Percentiles rank a stretch among this genome's conserved stretches.
Evolutionary conservation across 805 yeast genomes (phyloP).

Genomic region (Kazachstania taianensis): DNA sequence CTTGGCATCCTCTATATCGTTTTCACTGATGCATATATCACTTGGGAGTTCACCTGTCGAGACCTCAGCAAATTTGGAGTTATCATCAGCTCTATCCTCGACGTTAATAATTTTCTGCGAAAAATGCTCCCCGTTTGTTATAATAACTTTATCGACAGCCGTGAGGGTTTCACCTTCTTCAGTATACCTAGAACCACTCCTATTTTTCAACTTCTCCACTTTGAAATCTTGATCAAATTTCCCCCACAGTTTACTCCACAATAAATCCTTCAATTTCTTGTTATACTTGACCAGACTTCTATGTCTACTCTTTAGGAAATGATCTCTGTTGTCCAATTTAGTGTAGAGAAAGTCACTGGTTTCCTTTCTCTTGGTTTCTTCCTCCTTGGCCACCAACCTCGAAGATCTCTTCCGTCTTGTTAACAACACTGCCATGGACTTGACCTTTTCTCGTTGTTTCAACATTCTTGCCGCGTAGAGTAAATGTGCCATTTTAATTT

Average conservation of each 20-base stretch:
- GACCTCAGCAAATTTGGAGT: too few species aligned
- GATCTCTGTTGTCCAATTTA: slow-evolving; percentile 30
- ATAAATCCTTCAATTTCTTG: slow-evolving; percentile 20
- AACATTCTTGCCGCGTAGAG: slow-evolving; percentile 21
- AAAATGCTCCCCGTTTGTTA: slow-evolving; percentile 8
- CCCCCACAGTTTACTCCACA: slow-evolving; percentile 26
- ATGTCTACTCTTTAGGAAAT: slow-evolving; percentile 19
- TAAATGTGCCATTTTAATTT: slow-evolving; percentile 8
- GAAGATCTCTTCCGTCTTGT: slow-evolving; percentile 67
- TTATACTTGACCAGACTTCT: slow-evolving; percentile 17
- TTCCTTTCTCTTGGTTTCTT: slow-evolving; percentile 38
- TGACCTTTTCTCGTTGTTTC: slow-evolving; percentile 46
- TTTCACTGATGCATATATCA: slow-evolving; percentile 19
- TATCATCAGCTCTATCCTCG: too few species aligned
- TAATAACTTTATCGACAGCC: slow-evolving; percentile 8
- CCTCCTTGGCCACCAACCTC: slow-evolving; percentile 61
- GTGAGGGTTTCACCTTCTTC: slow-evolving; percentile 3
- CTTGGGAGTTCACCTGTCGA: slow-evolving; percentile 23
- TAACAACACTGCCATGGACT: slow-evolving; percentile 51
- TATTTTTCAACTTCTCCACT: slow-evolving; percentile 12
- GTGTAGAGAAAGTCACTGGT: slow-evolving; percentile 32
- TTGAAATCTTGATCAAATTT: slow-evolving; percentile 23
- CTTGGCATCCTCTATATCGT: slow-evolving; percentile 16
- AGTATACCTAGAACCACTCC: slow-evolving; percentile 2
- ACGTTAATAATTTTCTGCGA: slow-evolving; percentile 2